Percentiles rank a stretch among this genome's conserved stretches.
phyloP scores from a whole-genome alignment of 192 early-diverging fungal species.

The Podila epigama region DNA sequence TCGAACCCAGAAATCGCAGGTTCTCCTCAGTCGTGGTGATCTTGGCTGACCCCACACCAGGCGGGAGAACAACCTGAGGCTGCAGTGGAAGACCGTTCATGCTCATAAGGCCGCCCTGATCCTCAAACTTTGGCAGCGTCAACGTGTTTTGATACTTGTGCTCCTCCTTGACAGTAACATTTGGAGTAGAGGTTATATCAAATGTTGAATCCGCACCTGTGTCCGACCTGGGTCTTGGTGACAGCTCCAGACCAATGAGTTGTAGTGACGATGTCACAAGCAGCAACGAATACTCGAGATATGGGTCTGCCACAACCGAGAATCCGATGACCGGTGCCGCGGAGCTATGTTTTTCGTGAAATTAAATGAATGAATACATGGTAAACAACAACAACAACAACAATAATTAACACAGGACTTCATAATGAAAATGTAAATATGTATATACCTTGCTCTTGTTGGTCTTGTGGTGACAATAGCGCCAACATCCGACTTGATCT shows the following conservation, averaged over 20 bases:
- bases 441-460: conserved; percentile 34
- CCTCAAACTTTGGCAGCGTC: conserved; percentile 47
- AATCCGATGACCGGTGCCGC: conserved; percentile 66
- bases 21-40: conserved; percentile 56
- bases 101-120: conserved; percentile 36
- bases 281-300: conserved; percentile 76
- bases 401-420: too few relatives aligned
- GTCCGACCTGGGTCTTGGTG: conserved; percentile 25
- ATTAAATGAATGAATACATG: neutral
- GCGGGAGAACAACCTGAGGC: conserved; percentile 52
- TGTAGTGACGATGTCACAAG: conserved; percentile 61
- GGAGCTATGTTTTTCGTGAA: conserved; percentile 8
- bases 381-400: conserved; percentile 1
- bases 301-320: conserved; percentile 65
- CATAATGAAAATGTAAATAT: too few relatives aligned
- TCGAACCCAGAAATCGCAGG: conserved; percentile 47
- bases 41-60: conserved; percentile 49
- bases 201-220: neutral
- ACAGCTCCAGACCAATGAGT: conserved; percentile 61
- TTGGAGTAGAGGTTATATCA: neutral
- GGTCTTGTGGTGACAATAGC: conserved; percentile 26
- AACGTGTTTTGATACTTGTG: conserved; percentile 29
- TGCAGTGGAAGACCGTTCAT: conserved; percentile 46
- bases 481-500: conserved; percentile 23
- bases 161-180: neutral